Conservation (phyloP, 176 grass and related monocot genomes). For the Cymbopogon citratus region DNA sequence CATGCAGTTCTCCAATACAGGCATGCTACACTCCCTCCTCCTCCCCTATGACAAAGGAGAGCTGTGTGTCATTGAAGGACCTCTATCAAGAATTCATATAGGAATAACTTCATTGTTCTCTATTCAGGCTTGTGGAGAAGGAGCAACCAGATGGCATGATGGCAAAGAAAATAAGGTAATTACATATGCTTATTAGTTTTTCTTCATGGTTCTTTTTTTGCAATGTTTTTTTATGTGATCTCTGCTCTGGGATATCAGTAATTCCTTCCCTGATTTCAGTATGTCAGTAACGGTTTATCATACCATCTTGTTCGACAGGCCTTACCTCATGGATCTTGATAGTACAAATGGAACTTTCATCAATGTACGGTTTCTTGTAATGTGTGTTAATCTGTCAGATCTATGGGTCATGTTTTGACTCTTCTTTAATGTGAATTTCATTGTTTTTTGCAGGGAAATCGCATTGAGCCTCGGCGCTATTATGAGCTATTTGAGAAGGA, state of each 20-base stretch:
- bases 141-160: slow-evolving; percentile 90
- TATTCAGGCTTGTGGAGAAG: slow-evolving; percentile 80
- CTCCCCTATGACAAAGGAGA: neutral
- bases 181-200: neutral
- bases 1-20: slow-evolving; percentile 63
- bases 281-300: neutral
- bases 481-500: slow-evolving; percentile 97
- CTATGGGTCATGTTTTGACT: neutral
- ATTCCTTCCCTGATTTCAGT: neutral
- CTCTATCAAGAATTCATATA: slow-evolving; percentile 19
- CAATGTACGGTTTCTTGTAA: slow-evolving; percentile 61
- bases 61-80: neutral
- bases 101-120: neutral
- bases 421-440: neutral
- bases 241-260: neutral
- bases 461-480: slow-evolving; percentile 77
- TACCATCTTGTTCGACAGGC: slow-evolving; percentile 39
- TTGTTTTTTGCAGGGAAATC: slow-evolving; percentile 56
- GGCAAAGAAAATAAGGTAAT: slow-evolving; percentile 76
- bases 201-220: neutral
- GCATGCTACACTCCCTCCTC: neutral
- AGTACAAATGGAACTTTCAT: slow-evolving; percentile 93
- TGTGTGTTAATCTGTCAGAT: slow-evolving; percentile 4
- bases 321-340: slow-evolving; percentile 93
- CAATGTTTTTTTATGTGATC: neutral